phyloP scores from a whole-genome alignment of 176 grass and related monocot genomes.

The Hsuehochloa calcarea region DNA sequence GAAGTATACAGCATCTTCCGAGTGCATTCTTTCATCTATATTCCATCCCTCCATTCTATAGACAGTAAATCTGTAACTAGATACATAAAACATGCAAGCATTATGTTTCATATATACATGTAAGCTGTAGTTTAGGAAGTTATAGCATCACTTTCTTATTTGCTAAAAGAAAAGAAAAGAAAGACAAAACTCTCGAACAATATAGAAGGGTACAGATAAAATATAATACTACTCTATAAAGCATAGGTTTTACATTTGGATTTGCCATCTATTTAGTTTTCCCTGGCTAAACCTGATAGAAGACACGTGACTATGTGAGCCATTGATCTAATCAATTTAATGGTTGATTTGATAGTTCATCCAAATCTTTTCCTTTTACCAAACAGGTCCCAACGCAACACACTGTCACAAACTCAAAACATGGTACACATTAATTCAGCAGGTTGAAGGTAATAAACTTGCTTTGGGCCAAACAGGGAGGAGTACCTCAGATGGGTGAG shows the following conservation, averaged over 20 bases:
- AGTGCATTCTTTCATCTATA: too few species aligned
- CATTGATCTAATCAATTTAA: not conserved
- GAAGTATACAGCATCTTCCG: too few species aligned
- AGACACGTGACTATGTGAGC: not conserved
- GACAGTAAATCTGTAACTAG: too few species aligned
- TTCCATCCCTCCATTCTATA: too few species aligned
- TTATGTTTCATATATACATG: too few species aligned
- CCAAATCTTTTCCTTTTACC: not conserved
- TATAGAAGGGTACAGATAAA: not conserved
- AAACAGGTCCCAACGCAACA: not conserved
- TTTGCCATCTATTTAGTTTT: not conserved
- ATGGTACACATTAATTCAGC: not conserved
- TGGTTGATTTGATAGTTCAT: not conserved
- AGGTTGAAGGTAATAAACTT: not conserved
- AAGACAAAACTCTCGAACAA: not conserved
- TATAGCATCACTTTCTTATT: not conserved
- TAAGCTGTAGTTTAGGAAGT: not conserved
- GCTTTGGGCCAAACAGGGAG: not conserved
- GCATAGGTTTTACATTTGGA: not conserved
- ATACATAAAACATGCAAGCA: too few species aligned
- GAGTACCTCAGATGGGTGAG: constrained; percentile 56
- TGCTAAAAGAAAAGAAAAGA: not conserved
- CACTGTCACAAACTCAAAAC: not conserved
- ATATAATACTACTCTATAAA: not conserved
- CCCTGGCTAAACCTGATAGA: not conserved